These are phyloP conservation scores for Carex littledalei DNA, from an alignment of 176 grass and related monocot species.

Conservation along the genomic window DNA sequence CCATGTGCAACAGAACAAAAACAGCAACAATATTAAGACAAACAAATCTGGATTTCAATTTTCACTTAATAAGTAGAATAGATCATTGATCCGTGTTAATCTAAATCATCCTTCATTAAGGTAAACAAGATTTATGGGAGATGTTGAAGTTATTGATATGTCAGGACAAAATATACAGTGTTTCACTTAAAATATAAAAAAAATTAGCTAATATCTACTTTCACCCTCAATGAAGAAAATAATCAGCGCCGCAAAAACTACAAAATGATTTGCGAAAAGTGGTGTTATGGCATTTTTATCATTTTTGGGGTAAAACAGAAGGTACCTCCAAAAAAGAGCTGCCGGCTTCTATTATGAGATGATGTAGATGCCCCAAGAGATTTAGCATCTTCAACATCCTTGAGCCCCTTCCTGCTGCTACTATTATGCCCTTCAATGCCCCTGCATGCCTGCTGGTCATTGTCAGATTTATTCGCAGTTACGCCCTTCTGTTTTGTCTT, in stretches of 20 bases:
- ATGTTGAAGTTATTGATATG: background rate
- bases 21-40: background rate
- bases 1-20: background rate
- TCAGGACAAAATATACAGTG: background rate
- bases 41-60: background rate
- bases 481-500: background rate
- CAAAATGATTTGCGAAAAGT: background rate
- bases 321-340: constrained; percentile 67
- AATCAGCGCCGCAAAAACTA: background rate
- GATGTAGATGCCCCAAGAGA: no score
- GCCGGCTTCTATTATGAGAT: constrained; percentile 69
- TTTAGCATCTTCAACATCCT: constrained; percentile 38
- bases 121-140: background rate
- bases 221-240: background rate
- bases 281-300: no score
- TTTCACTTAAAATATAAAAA: background rate
- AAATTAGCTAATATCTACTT: background rate
- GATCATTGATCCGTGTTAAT: background rate
- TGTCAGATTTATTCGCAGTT: constrained; percentile 37
- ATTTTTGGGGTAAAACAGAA: background rate
- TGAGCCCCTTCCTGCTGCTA: constrained; percentile 35
- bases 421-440: constrained; percentile 56
- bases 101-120: background rate
- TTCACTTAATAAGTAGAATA: background rate
- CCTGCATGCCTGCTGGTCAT: constrained; percentile 84